Base-by-base conservation (phyloP, 108 stramenopile species). In the Chaetoceros muelleri region DNA sequence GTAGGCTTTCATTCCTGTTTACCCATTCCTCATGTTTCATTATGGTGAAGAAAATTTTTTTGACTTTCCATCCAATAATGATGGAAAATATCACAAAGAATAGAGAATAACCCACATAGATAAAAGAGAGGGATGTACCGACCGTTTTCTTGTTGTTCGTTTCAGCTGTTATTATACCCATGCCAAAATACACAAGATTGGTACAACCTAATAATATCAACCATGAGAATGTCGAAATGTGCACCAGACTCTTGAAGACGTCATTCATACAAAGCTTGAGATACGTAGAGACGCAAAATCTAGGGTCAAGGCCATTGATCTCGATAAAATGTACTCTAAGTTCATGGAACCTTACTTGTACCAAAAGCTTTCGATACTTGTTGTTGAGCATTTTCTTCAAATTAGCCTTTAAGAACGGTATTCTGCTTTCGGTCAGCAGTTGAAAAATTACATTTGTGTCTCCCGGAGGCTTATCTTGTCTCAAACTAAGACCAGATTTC, bases 321-420 rank as follows among this genome's bases (percentile, higher is more conserved):
- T 84, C 67, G 57, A 94, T 69, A 49, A 94, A 90, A 47, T 94
- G 84, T 23, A 79, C 60, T 2, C 87, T 81, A 5, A 94, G 67
- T 61, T 89, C 80, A 57, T 94, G 92, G 57, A 88, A 94, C 21
- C 82, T 74, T 19, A 90, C 73, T 57, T 85, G 86, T 0, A 87
- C 71, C 19, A 89, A 66, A 13, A 94, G 58, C 20, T 64, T 55
- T 29, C 75, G 47, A 57, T 78, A 81, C 28, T 65, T 64, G 19
- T 64, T 34, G 24, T 57, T 34, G 30, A 78, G 44, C 34, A 40
- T 40, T 40, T 40, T 5, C 13, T 13, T 40, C 34, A 40, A 5
- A 40, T 40, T 40, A 10, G 34, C 34, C 13, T 40, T 5, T 10
- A 40, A 13, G 13, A 40, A 10, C 5, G 8, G 5, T 10, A 10